Evolutionary conservation across 2,329 filamentous ascomycete genomes (phyloP), one percentile per base, ranked within the genome.

Genomic region (Metarhizium anisopliae): DNA sequence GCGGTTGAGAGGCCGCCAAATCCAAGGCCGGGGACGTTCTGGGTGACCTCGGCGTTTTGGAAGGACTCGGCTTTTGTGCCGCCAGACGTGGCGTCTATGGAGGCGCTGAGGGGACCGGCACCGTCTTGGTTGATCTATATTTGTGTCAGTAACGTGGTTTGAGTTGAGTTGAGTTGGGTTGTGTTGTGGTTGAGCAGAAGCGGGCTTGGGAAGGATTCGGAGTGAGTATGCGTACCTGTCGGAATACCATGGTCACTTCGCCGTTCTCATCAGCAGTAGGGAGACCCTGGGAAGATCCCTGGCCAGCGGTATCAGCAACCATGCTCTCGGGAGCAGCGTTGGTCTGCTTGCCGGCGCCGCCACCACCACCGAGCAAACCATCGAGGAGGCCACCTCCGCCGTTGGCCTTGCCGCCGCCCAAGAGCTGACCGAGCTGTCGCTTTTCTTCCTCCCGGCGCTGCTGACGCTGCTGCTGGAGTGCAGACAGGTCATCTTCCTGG

Each of bases 91-190:
- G 75, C 70, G 64, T 87, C 84, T 51, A 87, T 74, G 47, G 74
- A 73, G 13, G 84, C 84, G 40, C 73, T 78, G 50, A 87, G 70
- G 1, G 83, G 83, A 2, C 84, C 85, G 0, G 84, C 84, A 30
- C 84, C 84, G 63, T 87, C 84, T 68, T 87, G 84, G 77, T 87
- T 87, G 72, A 87, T 80, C 72, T 88, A 82, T 30, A 50, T 47
- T 11, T 38, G 47, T 30, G 13, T 52, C 8, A 14, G 8, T 14
- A 20, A 18, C 6, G 2, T 16, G 67, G 66, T 0, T 35, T 3
- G 51, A 29, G 20, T 16, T 6, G n/a, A 6, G 42, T 20, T 45
- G n/a, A 6, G 42, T 20, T 45, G 16, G 1, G 42, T 20, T 20
- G 42, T 20, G 40, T 11, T 13, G 40, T 42, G 6, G 40, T 18